phyloP scores from a whole-genome alignment of 139 green algal genomes.

The Zygnema cylindricum region DNA sequence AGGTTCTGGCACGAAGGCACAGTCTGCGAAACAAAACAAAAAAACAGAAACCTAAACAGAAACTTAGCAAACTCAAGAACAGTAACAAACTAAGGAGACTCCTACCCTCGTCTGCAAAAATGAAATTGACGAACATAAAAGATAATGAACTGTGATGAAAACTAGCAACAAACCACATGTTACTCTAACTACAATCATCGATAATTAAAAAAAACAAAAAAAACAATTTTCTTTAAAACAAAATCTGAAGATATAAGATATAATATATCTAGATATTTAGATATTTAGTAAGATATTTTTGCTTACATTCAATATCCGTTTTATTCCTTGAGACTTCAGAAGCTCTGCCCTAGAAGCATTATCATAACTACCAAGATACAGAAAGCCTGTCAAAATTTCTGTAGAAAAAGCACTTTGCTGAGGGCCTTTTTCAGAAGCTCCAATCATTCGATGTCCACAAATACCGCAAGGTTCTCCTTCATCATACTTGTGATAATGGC shows the following conservation, averaged over 20 bases:
- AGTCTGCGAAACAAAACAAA: constrained; percentile 70
- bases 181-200: too few species aligned
- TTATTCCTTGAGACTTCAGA: constrained; percentile 82
- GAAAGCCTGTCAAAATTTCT: constrained; percentile 79
- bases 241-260: too few species aligned
- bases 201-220: not conserved
- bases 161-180: not conserved
- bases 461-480: constrained; percentile 80
- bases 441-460: constrained; percentile 78
- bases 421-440: constrained; percentile 63
- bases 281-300: too few species aligned
- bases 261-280: too few species aligned
- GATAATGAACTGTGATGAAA: constrained; percentile 6
- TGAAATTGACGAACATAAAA: too few species aligned
- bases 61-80: not conserved
- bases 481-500: constrained; percentile 83
- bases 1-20: constrained; percentile 82
- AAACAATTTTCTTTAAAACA: too few species aligned
- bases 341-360: constrained; percentile 84
- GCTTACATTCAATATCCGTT: constrained; percentile 85
- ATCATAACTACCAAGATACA: constrained; percentile 91
- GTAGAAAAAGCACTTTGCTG: constrained; percentile 72
- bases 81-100: too few species aligned
- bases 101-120: constrained; percentile 17
- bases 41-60: too few species aligned